Evolutionary conservation across 2,329 filamentous ascomycete species (phyloP), one percentile per base, ranked within the genome.

Genomic region (Pseudocercospora crystallina): DNA sequence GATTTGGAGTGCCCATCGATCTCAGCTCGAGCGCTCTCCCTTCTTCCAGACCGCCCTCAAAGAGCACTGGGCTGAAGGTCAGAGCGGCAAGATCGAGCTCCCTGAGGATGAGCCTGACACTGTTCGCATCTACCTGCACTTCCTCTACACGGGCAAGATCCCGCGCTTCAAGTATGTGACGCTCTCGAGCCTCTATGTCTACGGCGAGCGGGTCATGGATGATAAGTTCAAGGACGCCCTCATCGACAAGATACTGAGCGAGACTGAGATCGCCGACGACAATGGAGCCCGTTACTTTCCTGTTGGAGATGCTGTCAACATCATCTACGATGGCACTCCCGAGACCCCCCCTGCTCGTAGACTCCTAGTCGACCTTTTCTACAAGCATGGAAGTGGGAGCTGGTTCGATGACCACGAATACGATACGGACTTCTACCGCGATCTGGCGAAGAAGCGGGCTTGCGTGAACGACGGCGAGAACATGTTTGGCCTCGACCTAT

Each of bases 151-250:
- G 14, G 34, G 36, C 15, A 20, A 33, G 9, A 32, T 47, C 12
- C 20, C 20, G 7, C 20, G 20, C 20, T 26, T 26, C 20, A 7
- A 26, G 7, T 26, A 26, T 7, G 20, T 7, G 20, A 26, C 20
- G 20, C 17, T 41, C 17, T 9, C 10, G 15, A 36, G 37, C 8
- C 39, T 49, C 5, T 47, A 47, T 29, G 36, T 46, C 31, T 48
- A 52, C 40, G 52, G 48, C 14, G 49, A 49, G 17, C 48, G 48
- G 20, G 32, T 55, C n/a, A 43, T 40, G 33, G 43, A 46, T n/a
- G 36, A 41, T 3, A 17, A 20, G 7, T 48, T 52, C 41, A 26
- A 26, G 20, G 7, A 26, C 20, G 20, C 20, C 20, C 4, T 26
- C 7, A 26, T 26, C 20, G 20, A 26, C 20, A 26, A 26, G 20